These are phyloP conservation scores for Aureobasidium uvarum DNA, from an alignment of 2,329 filamentous ascomycete genomes.

Conservation along the genomic window DNA sequence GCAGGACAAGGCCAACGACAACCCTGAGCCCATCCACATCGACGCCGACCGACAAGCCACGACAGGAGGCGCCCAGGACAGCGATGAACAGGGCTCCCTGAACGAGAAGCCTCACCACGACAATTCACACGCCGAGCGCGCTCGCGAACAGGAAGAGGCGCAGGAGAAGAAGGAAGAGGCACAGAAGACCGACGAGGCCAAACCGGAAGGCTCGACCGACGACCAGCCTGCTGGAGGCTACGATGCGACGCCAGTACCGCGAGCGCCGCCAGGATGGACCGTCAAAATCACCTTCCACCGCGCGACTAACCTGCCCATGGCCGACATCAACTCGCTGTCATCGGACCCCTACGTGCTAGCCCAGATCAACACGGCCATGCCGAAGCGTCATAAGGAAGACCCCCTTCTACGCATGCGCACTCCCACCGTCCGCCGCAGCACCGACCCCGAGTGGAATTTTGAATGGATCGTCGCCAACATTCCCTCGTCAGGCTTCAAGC, in stretches of 20 bases:
- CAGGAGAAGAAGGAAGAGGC: constrained; percentile 24
- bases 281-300: constrained; percentile 80
- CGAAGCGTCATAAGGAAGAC: constrained; percentile 80
- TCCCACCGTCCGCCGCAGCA: constrained; percentile 67
- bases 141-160: neutral
- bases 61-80: neutral
- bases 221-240: constrained; percentile 69
- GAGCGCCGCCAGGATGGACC: constrained; percentile 74
- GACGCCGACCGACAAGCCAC: neutral
- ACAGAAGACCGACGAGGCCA: constrained; percentile 17
- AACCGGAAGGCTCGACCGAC: constrained; percentile 32
- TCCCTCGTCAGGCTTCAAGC: constrained; percentile 72
- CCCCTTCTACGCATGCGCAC: constrained; percentile 72
- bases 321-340: constrained; percentile 72
- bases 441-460: constrained; percentile 76
- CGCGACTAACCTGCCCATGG: constrained; percentile 76
- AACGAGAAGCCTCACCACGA: constrained; percentile 1
- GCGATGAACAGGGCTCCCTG: neutral
- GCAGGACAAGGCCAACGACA: neutral
- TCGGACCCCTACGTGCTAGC: constrained; percentile 82
- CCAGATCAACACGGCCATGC: constrained; percentile 69
- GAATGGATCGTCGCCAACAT: constrained; percentile 89
- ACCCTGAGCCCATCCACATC: constrained; percentile 2
- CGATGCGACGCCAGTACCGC: constrained; percentile 73
- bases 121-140: constrained; percentile 3